These are phyloP conservation scores for Psilocybe cubensis DNA, from an alignment of 768 basidiomycete species.

Conservation along the genomic window DNA sequence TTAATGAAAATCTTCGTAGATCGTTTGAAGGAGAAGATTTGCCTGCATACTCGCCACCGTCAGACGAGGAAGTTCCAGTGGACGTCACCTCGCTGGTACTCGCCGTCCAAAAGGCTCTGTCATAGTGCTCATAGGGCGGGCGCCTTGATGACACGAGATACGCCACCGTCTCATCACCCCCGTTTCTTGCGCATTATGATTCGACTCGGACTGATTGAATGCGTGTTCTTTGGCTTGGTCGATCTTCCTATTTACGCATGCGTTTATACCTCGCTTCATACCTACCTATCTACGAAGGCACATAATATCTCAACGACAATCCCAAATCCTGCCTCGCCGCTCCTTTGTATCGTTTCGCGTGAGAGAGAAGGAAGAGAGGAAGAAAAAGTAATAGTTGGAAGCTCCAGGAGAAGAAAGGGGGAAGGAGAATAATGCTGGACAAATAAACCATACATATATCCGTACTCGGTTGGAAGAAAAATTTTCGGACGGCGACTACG, in stretches of 20 bases:
- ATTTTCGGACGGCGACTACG: too few species aligned
- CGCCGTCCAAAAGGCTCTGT: constrained; percentile 32
- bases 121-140: too few species aligned
- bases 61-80: constrained; percentile 32
- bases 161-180: too few species aligned
- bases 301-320: not conserved
- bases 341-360: too few species aligned
- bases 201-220: too few species aligned
- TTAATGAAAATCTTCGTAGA: not conserved
- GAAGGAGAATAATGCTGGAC: not conserved
- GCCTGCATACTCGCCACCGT: constrained; percentile 1
- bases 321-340: too few species aligned
- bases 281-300: not conserved
- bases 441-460: not conserved
- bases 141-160: too few species aligned
- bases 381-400: too few species aligned
- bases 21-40: constrained; percentile 1
- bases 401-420: too few species aligned
- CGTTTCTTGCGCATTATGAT: too few species aligned
- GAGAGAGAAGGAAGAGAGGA: too few species aligned
- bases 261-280: not conserved
- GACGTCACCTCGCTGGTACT: constrained; percentile 45
- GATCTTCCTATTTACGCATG: not conserved
- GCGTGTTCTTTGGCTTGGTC: too few species aligned
- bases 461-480: not conserved